Evolutionary conservation across 495 filamentous ascomycete genomes (phyloP), one percentile per base, ranked within the genome.

Genomic region (Evansstolkia leycettana): DNA sequence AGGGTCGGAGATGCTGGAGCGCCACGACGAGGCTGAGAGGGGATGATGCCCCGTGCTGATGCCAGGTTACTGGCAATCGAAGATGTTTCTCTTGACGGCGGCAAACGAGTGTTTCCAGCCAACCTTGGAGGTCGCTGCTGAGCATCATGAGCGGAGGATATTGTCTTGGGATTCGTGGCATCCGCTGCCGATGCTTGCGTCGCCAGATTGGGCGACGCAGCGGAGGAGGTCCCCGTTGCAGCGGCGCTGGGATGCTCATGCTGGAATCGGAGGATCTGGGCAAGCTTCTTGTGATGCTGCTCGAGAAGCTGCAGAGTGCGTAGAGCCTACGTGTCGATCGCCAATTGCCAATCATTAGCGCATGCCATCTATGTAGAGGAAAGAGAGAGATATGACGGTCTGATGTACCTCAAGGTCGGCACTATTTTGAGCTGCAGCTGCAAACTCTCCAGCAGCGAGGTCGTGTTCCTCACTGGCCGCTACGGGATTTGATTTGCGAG

Each of bases 11-110:
- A 80, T 12, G 54, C 63, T 9, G 69, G 69, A 59, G 69, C 48
- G 57, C 74, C 60, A 47, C 72, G 62, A 10, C 78, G 74, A 33
- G 72, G 72, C 33, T 76, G 75, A 12, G 78, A 66, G 2, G 82
- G 82, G 41, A 94, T 94, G n/a, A n/a, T 13, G 11, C 88, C 88
- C 40, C 88, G 68, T 5, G 86, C 88, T 2, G 84, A 86, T 0
- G 88, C 88, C 6, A 95, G 63, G 45, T 94, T 92, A 50, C 77
- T 94, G 24, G 85, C 89, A 37, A 94, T 92, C 2, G 87, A 92
- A 0, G 88, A 88, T 4, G 76, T 72, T 20, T 85, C 84, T 29
- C 78, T 75, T 44, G 47, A 69, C 34, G 51, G 24, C n/a, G 20
- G 72, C 45, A 65, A 61, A 45, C 58, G 79, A 50, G 53, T 63